These are phyloP conservation scores for Perkinsus marinus DNA, from an alignment of 169 alveolate genomes.

Conservation along the genomic window DNA sequence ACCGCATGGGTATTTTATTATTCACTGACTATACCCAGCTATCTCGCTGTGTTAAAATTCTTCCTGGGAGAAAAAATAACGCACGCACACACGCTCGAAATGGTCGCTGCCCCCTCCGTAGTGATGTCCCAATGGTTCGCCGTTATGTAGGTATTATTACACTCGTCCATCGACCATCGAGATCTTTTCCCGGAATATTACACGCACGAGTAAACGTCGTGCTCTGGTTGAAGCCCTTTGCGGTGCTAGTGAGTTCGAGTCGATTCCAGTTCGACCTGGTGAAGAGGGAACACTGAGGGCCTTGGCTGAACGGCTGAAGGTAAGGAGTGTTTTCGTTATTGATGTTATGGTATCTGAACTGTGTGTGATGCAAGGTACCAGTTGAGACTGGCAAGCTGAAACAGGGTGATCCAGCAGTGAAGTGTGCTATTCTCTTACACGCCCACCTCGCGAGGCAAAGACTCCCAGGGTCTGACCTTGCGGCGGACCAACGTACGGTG, in stretches of 20 bases:
- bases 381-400: conserved; percentile 43
- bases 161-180: conserved; percentile 7
- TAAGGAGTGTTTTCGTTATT: neutral
- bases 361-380: too few species aligned
- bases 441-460: conserved; percentile 82
- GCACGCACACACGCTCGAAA: too few species aligned
- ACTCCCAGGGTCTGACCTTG: conserved; percentile 53
- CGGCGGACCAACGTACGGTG: conserved; percentile 52
- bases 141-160: neutral
- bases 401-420: conserved; percentile 41
- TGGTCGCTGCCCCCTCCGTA: too few species aligned
- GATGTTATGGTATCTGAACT: too few species aligned
- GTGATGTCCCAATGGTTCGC: neutral
- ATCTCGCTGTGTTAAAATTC: too few species aligned
- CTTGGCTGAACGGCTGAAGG: conserved; percentile 30
- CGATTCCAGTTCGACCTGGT: conserved; percentile 62
- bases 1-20: too few species aligned
- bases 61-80: too few species aligned
- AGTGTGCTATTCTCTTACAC: conserved; percentile 54
- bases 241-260: conserved; percentile 64
- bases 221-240: conserved; percentile 59
- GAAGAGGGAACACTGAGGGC: conserved; percentile 54
- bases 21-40: too few species aligned
- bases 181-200: conserved; percentile 45
- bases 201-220: conserved; percentile 38